Conservation (phyloP, 2,329 filamentous ascomycete species). For the Elsinoe australis region DNA sequence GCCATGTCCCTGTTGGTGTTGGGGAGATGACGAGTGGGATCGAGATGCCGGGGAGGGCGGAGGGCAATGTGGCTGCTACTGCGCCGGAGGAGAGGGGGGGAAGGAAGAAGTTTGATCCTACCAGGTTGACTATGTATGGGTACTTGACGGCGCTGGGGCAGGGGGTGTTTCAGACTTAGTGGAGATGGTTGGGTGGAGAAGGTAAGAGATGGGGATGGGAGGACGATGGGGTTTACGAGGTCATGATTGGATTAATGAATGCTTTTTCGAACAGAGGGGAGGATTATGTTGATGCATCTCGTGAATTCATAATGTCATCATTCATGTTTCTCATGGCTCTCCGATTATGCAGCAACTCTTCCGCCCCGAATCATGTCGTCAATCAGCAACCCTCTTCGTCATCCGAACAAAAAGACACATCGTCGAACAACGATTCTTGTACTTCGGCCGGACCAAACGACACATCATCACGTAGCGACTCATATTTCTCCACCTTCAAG, state of each 20-base stretch:
- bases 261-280: not conserved
- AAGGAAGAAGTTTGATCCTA: slow-evolving; percentile 29
- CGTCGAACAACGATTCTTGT: too few species aligned
- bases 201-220: not conserved
- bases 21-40: slow-evolving; percentile 34
- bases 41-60: slow-evolving; percentile 37
- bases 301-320: not conserved
- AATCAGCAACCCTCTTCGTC: not conserved
- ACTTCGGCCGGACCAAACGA: too few species aligned
- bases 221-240: not conserved
- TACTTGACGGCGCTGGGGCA: slow-evolving; percentile 34
- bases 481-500: too few species aligned
- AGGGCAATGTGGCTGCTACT: slow-evolving; percentile 22
- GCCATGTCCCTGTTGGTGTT: slow-evolving; percentile 30
- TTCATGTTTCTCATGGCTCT: too few species aligned
- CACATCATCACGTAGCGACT: too few species aligned
- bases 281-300: not conserved
- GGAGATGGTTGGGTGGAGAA: not conserved
- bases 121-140: slow-evolving; percentile 33
- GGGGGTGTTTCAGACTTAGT: slow-evolving; percentile 27
- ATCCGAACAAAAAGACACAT: too few species aligned
- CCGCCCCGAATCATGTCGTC: not conserved
- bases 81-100: slow-evolving; percentile 18
- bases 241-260: not conserved
- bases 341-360: too few species aligned